Conservation (phyloP, 768 basidiomycete species). For the Scleroderma bovista region DNA sequence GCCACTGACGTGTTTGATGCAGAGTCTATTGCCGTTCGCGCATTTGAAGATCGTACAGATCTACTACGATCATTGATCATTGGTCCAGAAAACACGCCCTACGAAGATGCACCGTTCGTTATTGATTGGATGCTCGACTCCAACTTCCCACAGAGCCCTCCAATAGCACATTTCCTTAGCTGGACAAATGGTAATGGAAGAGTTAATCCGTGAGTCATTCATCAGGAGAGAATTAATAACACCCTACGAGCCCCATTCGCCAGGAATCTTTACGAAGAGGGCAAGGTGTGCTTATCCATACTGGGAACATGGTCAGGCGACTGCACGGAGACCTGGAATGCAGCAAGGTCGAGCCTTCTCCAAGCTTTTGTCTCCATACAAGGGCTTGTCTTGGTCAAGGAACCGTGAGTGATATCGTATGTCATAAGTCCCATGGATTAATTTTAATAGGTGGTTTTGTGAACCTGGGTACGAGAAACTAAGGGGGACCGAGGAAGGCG, state of each 20-base stretch:
- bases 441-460: constrained; percentile 65
- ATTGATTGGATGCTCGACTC: constrained; percentile 91
- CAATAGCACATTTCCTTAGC: constrained; percentile 83
- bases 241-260: not conserved
- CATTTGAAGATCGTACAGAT: constrained; percentile 87
- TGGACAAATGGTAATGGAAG: constrained; percentile 95
- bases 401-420: constrained; percentile 57
- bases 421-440: constrained; percentile 1
- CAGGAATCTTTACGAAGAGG: constrained; percentile 91
- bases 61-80: constrained; percentile 85
- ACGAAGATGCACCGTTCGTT: constrained; percentile 89
- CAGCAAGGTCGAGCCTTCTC: constrained; percentile 76
- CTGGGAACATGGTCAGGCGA: constrained; percentile 92
- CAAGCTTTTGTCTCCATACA: constrained; percentile 94
- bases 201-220: constrained; percentile 69
- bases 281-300: constrained; percentile 90
- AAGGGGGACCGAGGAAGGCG: constrained; percentile 85
- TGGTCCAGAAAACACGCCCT: constrained; percentile 92
- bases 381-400: constrained; percentile 86
- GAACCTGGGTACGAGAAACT: constrained; percentile 94
- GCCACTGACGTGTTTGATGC: constrained; percentile 7
- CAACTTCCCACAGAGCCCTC: constrained; percentile 78
- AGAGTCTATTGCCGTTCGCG: constrained; percentile 87
- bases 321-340: constrained; percentile 81
- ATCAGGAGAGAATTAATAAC: not conserved